A percentile compares a stretch with the other conserved stretches of the same genome.
Evolutionary conservation across 306 rosid genomes (phyloP).

Genomic region (Glycine soja): DNA sequence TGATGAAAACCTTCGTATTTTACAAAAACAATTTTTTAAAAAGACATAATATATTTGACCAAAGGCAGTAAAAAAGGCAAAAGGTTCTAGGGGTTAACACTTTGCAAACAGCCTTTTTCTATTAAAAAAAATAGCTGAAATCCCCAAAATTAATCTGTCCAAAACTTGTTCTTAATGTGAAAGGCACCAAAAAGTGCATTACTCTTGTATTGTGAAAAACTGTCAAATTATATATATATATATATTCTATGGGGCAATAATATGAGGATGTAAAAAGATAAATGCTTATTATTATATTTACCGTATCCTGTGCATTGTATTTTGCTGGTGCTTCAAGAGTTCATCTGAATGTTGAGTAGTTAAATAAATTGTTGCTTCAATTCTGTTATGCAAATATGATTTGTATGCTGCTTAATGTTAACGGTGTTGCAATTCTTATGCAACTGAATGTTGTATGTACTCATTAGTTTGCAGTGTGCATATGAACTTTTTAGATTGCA

Average conservation of each 20-base stretch:
- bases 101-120: no score
- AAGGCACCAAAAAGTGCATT: no score
- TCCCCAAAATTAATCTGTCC: no score
- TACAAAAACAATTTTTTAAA: slow-evolving; percentile 8
- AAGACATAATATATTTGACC: background rate
- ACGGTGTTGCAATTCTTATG: slow-evolving; percentile 20
- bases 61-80: background rate
- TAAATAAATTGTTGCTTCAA: slow-evolving; percentile 17
- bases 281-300: background rate
- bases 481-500: background rate
- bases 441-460: slow-evolving; percentile 13
- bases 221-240: no score
- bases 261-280: background rate
- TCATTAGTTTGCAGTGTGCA: slow-evolving; percentile 30
- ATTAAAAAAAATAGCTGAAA: no score
- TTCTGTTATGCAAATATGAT: slow-evolving; percentile 25
- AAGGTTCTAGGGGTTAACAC: slow-evolving; percentile 3
- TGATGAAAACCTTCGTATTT: slow-evolving; percentile 32
- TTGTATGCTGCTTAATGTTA: slow-evolving; percentile 4
- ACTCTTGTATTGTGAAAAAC: no score
- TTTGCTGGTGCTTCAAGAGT: background rate
- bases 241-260: no score
- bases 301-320: slow-evolving; percentile 13
- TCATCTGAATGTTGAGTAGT: slow-evolving; percentile 7
- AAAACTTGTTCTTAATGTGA: no score